phyloP scores from a whole-genome alignment of 2,329 filamentous ascomycete genomes.

The Neonectria punicea region DNA sequence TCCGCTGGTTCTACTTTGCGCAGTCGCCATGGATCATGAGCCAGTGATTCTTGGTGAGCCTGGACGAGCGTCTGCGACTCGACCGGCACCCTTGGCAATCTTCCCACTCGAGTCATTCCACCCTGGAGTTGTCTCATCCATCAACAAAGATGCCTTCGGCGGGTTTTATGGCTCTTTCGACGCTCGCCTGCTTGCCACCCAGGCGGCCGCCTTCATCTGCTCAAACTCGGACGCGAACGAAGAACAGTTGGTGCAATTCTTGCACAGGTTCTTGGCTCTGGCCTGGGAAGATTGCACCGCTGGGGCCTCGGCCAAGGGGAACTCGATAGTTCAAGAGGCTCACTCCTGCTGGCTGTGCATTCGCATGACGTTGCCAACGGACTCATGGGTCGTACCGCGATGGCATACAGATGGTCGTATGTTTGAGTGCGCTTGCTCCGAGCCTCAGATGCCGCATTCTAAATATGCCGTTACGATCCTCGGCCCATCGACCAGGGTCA shows the following conservation, averaged over 20 bases:
- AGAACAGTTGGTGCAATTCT: background rate
- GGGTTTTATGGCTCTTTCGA: conserved; percentile 12
- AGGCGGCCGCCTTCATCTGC: conserved; percentile 3
- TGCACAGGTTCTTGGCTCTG: conserved; percentile 1
- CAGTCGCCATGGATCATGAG: background rate
- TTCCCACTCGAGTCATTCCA: conserved; percentile 13
- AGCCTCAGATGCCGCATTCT: conserved; percentile 8
- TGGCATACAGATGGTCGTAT: conserved; percentile 14
- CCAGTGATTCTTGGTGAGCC: background rate
- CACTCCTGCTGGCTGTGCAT: conserved; percentile 17
- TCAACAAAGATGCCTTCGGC: no score
- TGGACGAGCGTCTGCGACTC: conserved; percentile 1
- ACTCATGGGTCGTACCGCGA: conserved; percentile 7
- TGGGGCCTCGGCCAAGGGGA: background rate
- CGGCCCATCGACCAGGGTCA: conserved; percentile 6
- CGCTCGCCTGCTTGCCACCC: background rate
- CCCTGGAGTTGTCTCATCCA: no score
- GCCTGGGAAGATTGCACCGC: conserved; percentile 1
- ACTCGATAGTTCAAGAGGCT: background rate
- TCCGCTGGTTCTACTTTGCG: background rate
- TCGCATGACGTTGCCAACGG: background rate
- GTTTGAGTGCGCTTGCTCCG: conserved; percentile 10
- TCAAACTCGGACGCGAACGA: conserved; percentile 11
- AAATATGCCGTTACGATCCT: conserved; percentile 13
- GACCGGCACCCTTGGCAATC: conserved; percentile 3